Evolutionary conservation across 2,329 filamentous ascomycete genomes (phyloP).

Genomic region (Samsoniella hepiali): DNA sequence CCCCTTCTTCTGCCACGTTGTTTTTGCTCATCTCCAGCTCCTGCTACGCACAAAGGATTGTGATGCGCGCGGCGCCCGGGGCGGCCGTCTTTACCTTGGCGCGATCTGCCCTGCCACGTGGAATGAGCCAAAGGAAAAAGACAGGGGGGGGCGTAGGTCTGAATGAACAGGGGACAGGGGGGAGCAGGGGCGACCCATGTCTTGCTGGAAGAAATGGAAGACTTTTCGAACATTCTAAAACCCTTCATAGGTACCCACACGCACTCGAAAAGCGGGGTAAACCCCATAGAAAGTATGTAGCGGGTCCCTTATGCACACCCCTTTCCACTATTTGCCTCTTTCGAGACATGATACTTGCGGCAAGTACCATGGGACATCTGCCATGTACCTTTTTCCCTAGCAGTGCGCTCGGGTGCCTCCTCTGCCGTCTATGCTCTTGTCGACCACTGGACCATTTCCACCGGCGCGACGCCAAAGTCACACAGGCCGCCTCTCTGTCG

Average conservation of each 20-base stretch:
- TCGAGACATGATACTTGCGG: not conserved
- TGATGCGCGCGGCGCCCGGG: not conserved
- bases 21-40: not conserved
- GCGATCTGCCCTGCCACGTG: conserved; percentile 18
- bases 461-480: not conserved
- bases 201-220: conserved; percentile 7
- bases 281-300: not conserved
- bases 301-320: not conserved
- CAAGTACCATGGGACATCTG: not conserved
- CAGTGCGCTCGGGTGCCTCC: not conserved
- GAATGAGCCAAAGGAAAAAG: not conserved
- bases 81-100: conserved; percentile 12
- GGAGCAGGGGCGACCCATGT: not conserved
- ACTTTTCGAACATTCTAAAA: conserved; percentile 16
- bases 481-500: not conserved
- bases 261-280: not conserved
- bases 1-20: not conserved
- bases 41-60: not conserved
- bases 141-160: not conserved
- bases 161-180: not conserved
- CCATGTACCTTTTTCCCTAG: conserved; percentile 6
- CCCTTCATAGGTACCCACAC: not conserved
- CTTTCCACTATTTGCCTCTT: conserved; percentile 1
- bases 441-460: too few species aligned
- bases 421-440: not conserved